These are phyloP conservation scores for Aspergillaceae sp. DNA, from an alignment of 2,329 filamentous ascomycete species.

Conservation along the genomic window DNA sequence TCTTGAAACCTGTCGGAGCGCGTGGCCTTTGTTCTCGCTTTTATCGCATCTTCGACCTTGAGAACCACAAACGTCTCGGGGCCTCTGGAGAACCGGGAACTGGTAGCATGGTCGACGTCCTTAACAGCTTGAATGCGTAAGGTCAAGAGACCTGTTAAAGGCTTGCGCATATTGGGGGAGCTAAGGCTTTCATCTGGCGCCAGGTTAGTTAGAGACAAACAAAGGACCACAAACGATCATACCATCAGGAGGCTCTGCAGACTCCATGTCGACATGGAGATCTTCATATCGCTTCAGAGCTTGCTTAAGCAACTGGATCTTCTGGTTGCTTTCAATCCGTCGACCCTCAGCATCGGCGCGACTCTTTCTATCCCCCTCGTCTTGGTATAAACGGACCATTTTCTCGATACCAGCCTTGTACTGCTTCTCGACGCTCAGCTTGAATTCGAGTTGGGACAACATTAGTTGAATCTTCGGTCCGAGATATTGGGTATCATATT, in stretches of 20 bases:
- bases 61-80: slow-evolving; percentile 94
- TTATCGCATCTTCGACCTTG: slow-evolving; percentile 91
- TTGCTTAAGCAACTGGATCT: slow-evolving; percentile 91
- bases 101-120: slow-evolving; percentile 86
- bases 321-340: slow-evolving; percentile 91
- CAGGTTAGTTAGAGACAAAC: slow-evolving; percentile 18
- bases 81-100: slow-evolving; percentile 73
- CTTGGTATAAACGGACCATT: slow-evolving; percentile 95
- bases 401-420: slow-evolving; percentile 99
- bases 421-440: slow-evolving; percentile 96
- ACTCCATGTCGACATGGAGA: slow-evolving; percentile 86
- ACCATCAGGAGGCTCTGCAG: slow-evolving; percentile 72
- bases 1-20: slow-evolving; percentile 85
- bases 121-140: slow-evolving; percentile 82
- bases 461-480: slow-evolving; percentile 97
- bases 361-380: slow-evolving; percentile 95
- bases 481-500: slow-evolving; percentile 92
- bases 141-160: slow-evolving; percentile 81
- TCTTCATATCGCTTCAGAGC: slow-evolving; percentile 95
- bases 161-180: slow-evolving; percentile 87
- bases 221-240: slow-evolving; percentile 25
- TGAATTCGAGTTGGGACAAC: slow-evolving; percentile 97
- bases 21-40: slow-evolving; percentile 76
- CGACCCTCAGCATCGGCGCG: slow-evolving; percentile 83
- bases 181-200: slow-evolving; percentile 85